Conservation (phyloP, 306 rosid species). For the Castanea mollissima region DNA sequence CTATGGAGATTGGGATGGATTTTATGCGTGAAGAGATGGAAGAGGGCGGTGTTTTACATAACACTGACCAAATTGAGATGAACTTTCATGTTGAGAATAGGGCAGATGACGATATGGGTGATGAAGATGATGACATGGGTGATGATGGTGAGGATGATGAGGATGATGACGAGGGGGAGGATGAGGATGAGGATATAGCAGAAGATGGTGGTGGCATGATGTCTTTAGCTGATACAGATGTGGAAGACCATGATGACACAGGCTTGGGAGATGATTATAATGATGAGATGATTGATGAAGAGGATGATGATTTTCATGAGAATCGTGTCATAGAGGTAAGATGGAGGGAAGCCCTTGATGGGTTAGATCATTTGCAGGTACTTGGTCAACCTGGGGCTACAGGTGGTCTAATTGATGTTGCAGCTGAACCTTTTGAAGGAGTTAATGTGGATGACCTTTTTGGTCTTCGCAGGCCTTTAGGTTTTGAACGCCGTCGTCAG, state of each 20-base stretch:
- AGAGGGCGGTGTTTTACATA: slow-evolving; percentile 72
- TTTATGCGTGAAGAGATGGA: slow-evolving; percentile 87
- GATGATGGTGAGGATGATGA: slow-evolving; percentile 97
- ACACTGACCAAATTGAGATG: slow-evolving; percentile 81
- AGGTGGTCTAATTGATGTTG: slow-evolving; percentile 82
- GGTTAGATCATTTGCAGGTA: slow-evolving; percentile 90
- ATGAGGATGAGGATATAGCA: slow-evolving; percentile 93
- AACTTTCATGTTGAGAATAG: slow-evolving; percentile 81
- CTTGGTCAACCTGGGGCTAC: slow-evolving; percentile 86
- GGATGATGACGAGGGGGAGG: slow-evolving; percentile 93
- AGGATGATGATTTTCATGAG: slow-evolving; percentile 94
- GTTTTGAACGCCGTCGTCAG: slow-evolving; percentile 95
- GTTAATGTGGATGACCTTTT: slow-evolving; percentile 96
- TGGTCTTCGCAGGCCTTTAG: slow-evolving; percentile 69
- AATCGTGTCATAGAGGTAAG: slow-evolving; percentile 92
- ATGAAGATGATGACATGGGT: slow-evolving; percentile 98
- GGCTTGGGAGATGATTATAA: slow-evolving; percentile 92
- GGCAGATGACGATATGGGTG: slow-evolving; percentile 94
- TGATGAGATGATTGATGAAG: slow-evolving; percentile 93
- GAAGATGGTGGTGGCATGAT: slow-evolving; percentile 95
- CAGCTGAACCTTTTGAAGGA: slow-evolving; percentile 98
- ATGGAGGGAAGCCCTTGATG: slow-evolving; percentile 99
- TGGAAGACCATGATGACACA: slow-evolving; percentile 89
- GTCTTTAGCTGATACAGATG: slow-evolving; percentile 90
- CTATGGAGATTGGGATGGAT: slow-evolving; percentile 82